Conservation (phyloP, 495 filamentous ascomycete genomes). For the Podospora pseudocomata region DNA sequence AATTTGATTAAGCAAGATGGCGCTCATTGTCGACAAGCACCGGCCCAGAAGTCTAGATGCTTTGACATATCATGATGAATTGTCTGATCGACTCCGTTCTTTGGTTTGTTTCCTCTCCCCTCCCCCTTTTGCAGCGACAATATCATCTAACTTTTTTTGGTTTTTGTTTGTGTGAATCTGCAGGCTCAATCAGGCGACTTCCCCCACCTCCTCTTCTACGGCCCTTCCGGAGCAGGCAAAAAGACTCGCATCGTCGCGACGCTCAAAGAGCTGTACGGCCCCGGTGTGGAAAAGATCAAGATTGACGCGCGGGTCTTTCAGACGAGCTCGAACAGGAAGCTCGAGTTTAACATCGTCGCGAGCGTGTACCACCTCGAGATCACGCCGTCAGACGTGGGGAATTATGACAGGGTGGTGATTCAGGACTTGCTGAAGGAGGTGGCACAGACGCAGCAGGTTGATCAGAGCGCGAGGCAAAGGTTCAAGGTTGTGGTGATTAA, state of each 20-base stretch:
- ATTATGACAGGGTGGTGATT: slow-evolving; percentile 89
- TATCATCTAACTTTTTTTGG: slow-evolving; percentile 15
- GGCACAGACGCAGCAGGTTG: slow-evolving; percentile 97
- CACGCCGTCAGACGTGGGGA: slow-evolving; percentile 95
- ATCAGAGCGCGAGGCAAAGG: slow-evolving; percentile 77
- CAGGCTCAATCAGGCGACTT: slow-evolving; percentile 96
- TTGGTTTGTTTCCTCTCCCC: slow-evolving; percentile 58
- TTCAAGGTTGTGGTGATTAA: slow-evolving; percentile 99
- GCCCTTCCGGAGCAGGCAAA: slow-evolving; percentile 93
- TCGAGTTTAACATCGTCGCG: slow-evolving; percentile 97
- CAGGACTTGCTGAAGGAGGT: slow-evolving; percentile 97
- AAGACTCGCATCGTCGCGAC: slow-evolving; percentile 96
- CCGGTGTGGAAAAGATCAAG: slow-evolving; percentile 94
- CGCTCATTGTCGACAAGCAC: slow-evolving; percentile 89
- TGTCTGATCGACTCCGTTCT: slow-evolving; percentile 82
- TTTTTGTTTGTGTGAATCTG: no score
- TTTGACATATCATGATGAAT: slow-evolving; percentile 81
- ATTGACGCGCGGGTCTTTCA: slow-evolving; percentile 95
- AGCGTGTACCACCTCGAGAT: slow-evolving; percentile 98
- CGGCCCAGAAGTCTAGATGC: slow-evolving; percentile 84
- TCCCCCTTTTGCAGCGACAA: background rate
- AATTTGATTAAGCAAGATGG: slow-evolving; percentile 36
- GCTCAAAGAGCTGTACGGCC: slow-evolving; percentile 84
- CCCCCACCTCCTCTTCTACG: slow-evolving; percentile 93
- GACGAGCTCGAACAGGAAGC: slow-evolving; percentile 89